Evolutionary conservation across 179 eudicot species (phyloP).

Genomic region (Beta corolliflora): DNA sequence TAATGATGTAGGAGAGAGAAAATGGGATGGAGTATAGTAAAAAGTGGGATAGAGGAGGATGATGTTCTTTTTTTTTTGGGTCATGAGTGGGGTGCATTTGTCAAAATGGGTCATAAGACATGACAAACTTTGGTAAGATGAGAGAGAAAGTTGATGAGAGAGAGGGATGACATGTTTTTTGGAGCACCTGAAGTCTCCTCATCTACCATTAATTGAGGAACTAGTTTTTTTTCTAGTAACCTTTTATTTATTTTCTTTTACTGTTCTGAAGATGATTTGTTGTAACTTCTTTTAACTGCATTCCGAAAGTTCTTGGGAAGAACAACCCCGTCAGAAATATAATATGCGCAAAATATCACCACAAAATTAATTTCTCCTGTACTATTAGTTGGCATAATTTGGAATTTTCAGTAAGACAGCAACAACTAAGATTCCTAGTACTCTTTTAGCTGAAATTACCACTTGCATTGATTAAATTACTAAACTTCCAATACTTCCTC

Average conservation of each 20-base stretch:
- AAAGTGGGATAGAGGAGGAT: too few species aligned
- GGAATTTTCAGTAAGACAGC: conserved; percentile 4
- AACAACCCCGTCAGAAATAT: not conserved
- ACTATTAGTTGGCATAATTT: not conserved
- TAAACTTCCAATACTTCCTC: too few species aligned
- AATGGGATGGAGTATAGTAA: too few species aligned
- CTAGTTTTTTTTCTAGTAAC: not conserved
- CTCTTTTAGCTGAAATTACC: not conserved
- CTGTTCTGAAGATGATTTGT: not conserved
- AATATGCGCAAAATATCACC: not conserved
- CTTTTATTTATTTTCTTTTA: too few species aligned
- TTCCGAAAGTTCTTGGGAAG: not conserved
- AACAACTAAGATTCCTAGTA: conserved; percentile 21
- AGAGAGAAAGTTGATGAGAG: too few species aligned
- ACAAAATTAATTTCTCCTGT: not conserved
- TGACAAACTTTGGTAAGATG: too few species aligned
- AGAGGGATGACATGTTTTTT: too few species aligned
- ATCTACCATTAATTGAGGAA: not conserved
- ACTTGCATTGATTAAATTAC: not conserved
- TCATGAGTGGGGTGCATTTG: too few species aligned
- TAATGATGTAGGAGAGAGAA: too few species aligned
- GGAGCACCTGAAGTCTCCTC: conserved; percentile 4
- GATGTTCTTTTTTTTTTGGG: too few species aligned
- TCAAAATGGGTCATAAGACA: too few species aligned
- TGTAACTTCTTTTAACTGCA: not conserved